Percentiles rank a stretch among this genome's conserved stretches.
These are phyloP conservation scores for Mediolabrus comicus DNA, from an alignment of 108 stramenopile species.

Conservation along the genomic window DNA sequence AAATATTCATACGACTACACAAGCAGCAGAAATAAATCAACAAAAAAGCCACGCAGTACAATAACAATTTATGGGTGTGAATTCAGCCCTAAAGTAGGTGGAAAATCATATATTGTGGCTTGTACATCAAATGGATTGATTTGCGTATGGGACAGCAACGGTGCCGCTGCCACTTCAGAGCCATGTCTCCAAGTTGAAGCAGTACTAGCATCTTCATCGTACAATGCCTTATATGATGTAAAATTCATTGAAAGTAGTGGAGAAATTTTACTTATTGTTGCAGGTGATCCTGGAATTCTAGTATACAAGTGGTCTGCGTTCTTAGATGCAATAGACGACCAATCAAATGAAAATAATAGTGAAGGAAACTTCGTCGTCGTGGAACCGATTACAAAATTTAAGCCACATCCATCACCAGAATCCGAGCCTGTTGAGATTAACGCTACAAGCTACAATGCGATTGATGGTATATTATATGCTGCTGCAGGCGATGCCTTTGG, in stretches of 20 bases:
- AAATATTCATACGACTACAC: no score
- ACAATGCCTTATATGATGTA: constrained; percentile 36
- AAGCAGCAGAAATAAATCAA: no score
- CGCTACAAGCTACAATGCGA: constrained; percentile 21
- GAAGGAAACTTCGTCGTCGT: background rate
- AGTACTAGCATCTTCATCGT: background rate
- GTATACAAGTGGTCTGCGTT: constrained; percentile 50
- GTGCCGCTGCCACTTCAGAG: background rate
- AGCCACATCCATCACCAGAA: constrained; percentile 44
- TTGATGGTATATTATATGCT: constrained; percentile 34
- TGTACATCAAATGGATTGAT: constrained; percentile 32
- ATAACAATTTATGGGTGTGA: constrained; percentile 35
- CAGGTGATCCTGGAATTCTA: constrained; percentile 43
- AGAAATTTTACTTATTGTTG: constrained; percentile 27
- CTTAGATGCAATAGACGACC: constrained; percentile 19
- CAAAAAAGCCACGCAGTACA: no score
- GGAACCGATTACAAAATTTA: constrained; percentile 25
- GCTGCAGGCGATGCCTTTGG: constrained; percentile 59
- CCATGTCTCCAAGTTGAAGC: constrained; percentile 5
- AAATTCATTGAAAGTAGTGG: constrained; percentile 28
- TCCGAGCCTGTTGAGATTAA: constrained; percentile 43
- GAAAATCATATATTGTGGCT: constrained; percentile 16
- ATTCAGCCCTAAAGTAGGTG: constrained; percentile 6
- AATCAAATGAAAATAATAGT: background rate
- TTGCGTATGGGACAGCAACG: constrained; percentile 19